A percentile compares a stretch with the other conserved stretches of the same genome.
phyloP scores from a whole-genome alignment of 495 filamentous ascomycete species.

The Trichoderma gamsii region DNA sequence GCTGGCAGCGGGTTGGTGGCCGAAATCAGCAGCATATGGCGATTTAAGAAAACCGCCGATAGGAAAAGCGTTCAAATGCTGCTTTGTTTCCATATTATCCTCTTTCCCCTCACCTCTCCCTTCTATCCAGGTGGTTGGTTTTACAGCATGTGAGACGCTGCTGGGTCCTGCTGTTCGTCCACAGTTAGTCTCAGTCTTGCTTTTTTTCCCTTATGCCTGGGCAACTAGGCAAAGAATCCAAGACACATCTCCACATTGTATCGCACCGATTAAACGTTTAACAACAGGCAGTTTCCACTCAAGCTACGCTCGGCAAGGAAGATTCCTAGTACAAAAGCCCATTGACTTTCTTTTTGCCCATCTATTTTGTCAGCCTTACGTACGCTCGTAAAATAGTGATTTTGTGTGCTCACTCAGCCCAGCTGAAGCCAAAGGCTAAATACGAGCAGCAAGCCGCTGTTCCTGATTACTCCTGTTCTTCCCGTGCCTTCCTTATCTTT shows the following conservation, averaged over 20 bases:
- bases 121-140: background rate
- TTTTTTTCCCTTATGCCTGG: background rate
- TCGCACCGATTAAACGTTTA: background rate
- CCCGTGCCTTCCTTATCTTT: background rate
- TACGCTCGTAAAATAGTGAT: background rate
- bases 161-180: background rate
- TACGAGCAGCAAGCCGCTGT: slow-evolving; percentile 7
- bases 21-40: background rate
- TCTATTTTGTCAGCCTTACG: slow-evolving; percentile 11
- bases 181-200: background rate
- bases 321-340: background rate
- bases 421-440: slow-evolving; percentile 2
- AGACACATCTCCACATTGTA: background rate
- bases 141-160: slow-evolving; percentile 5
- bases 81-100: background rate
- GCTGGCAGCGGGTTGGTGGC: background rate
- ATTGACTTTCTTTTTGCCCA: background rate
- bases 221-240: too few species aligned
- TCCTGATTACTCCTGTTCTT: background rate
- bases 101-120: background rate
- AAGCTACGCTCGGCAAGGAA: background rate
- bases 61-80: background rate
- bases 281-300: background rate
- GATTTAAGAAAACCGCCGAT: background rate
- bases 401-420: slow-evolving; percentile 10